Base-by-base conservation (phyloP, 2,329 filamentous ascomycete genomes). In the Microsporum canis region DNA sequence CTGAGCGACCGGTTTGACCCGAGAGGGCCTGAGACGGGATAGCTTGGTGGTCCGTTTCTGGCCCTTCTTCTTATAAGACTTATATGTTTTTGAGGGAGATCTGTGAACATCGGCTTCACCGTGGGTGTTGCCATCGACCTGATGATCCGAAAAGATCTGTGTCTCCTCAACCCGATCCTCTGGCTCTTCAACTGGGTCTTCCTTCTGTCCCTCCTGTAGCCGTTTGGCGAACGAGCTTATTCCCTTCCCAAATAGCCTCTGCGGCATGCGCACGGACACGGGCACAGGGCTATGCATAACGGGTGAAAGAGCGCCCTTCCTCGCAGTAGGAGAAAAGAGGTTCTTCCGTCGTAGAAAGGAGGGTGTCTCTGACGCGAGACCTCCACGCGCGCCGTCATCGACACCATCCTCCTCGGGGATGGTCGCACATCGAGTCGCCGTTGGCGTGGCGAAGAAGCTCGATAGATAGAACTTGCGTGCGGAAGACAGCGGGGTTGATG, bases 41-140 rank as follows among this genome's bases (percentile, higher is more conserved):
- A 73, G 67, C 58, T 75, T 71, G 1, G 78, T 80, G 4, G 76
- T 78, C 55, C 78, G 71, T 64, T 80, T 80, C 63, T 79, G 78
- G 1, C 77, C 77, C 65, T 75, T 78, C 68, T 79, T 79, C 67
- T 77, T 66, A 29, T 66, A 45, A 36, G 55, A 55, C 38, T 63
- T 59, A 5, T 51, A 12, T 5, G 27, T n/a, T 27, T 31, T 51
- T 5, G 45, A 51, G 3, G 45, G 45, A 14, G 45, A 51, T 29
- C 5, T 51, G 45, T 51, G 23, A 51, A 31, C 45, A 51, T 51
- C 23, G 5, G 6, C 23, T 29, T 34, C 47, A 8, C 2, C 17
- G 3, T 62, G 58, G 0, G 61, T 59, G 45, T 71, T 76, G 63
- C 78, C 73, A 12, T 69, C 66, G 4, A 75, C 69, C 14, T 73